phyloP scores from a whole-genome alignment of 129 eudicot genomes.

The Kitagawia praeruptora region DNA sequence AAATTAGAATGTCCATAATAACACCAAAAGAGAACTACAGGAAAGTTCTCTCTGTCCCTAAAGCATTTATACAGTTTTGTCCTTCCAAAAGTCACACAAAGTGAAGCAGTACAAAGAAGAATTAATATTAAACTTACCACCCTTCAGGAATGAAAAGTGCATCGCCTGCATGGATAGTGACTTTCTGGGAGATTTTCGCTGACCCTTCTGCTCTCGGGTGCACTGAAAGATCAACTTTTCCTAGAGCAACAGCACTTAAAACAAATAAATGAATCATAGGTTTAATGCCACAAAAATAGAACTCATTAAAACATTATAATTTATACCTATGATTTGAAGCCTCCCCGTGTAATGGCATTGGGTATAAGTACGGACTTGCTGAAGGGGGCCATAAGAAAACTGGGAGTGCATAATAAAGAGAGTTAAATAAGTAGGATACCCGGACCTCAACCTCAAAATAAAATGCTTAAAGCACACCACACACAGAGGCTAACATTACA shows the following conservation, averaged over 20 bases:
- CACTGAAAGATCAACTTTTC: constrained; percentile 41
- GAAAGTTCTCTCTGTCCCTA: not conserved
- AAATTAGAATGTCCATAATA: not conserved
- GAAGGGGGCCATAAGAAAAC: constrained; percentile 95
- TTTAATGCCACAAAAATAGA: constrained; percentile 5
- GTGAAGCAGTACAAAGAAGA: not conserved
- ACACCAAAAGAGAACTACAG: not conserved
- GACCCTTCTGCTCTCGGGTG: constrained; percentile 61
- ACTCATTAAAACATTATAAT: not conserved
- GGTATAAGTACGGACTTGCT: constrained; percentile 66
- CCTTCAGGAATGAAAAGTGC: constrained; percentile 97
- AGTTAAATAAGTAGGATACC: constrained; percentile 2
- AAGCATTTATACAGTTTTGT: not conserved
- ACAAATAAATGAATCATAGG: constrained; percentile 11
- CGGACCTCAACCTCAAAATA: not conserved
- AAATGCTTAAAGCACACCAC: not conserved
- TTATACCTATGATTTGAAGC: constrained; percentile 97
- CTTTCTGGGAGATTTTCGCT: constrained; percentile 52
- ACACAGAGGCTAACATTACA: not conserved
- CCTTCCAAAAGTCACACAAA: not conserved
- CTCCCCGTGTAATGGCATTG: constrained; percentile 84
- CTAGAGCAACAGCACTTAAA: constrained; percentile 64
- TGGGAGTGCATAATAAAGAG: constrained; percentile 21
- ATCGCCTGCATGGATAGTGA: constrained; percentile 75
- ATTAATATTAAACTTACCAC: constrained; percentile 39